A percentile compares a stretch with the other conserved stretches of the same genome.
phyloP scores from a whole-genome alignment of 495 filamentous ascomycete species.

The Annulohypoxylon nitens region DNA sequence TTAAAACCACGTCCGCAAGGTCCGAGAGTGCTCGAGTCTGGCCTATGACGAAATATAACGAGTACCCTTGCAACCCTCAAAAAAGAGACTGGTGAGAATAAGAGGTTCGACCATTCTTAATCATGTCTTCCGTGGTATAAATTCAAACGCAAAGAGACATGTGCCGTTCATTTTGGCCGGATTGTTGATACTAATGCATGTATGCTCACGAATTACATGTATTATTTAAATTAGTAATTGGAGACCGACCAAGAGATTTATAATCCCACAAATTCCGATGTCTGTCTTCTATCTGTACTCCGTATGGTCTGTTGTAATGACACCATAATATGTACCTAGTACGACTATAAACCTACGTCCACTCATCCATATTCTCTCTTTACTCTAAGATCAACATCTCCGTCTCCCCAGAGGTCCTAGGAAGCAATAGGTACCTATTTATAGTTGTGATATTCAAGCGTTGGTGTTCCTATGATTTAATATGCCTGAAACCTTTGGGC shows the following conservation, averaged over 20 bases:
- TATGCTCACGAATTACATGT: neutral
- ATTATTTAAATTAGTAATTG: constrained; percentile 3
- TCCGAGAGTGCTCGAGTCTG: neutral
- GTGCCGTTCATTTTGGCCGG: neutral
- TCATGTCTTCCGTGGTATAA: neutral
- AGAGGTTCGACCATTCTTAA: no score
- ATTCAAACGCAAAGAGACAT: neutral
- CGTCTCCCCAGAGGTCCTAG: neutral
- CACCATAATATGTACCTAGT: constrained; percentile 1
- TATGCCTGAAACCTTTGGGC: constrained; percentile 42
- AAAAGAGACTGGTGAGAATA: neutral
- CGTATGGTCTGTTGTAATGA: neutral
- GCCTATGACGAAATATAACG: constrained; percentile 4
- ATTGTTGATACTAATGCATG: constrained; percentile 1
- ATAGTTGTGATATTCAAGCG: neutral
- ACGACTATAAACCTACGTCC: constrained; percentile 5
- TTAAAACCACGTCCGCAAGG: neutral
- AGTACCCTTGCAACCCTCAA: neutral
- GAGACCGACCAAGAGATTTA: constrained; percentile 8
- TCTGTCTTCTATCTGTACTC: no score
- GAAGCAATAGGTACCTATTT: neutral
- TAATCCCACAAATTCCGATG: neutral
- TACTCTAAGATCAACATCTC: neutral
- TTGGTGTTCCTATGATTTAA: neutral
- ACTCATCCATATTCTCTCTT: neutral